Percentiles rank a stretch among this genome's conserved stretches.
Conservation (phyloP, 768 basidiomycete species). For the Mycena leptocephala region DNA sequence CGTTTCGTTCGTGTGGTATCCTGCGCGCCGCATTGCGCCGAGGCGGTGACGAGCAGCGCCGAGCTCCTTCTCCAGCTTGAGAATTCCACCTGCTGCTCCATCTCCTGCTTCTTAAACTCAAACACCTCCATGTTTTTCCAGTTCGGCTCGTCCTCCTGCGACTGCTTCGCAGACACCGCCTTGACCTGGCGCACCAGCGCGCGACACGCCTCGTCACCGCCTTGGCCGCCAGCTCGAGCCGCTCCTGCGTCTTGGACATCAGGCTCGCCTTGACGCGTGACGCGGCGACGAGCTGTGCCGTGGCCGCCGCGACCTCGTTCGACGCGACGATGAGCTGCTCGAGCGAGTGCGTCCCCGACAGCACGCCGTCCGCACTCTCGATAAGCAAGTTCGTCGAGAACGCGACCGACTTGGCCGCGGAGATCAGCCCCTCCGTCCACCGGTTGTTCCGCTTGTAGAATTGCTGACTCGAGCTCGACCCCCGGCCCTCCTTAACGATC, state of each 20-base stretch:
- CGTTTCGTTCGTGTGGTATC: slow-evolving; percentile 91
- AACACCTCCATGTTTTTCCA: slow-evolving; percentile 94
- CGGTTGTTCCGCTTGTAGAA: slow-evolving; percentile 99
- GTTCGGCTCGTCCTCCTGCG: slow-evolving; percentile 85
- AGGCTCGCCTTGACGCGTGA: slow-evolving; percentile 98
- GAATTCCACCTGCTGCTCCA: slow-evolving; percentile 99
- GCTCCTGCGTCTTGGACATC: slow-evolving; percentile 99
- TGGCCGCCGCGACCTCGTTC: slow-evolving; percentile 97
- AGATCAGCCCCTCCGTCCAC: slow-evolving; percentile 99
- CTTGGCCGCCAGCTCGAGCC: slow-evolving; percentile 95
- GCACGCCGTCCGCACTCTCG: slow-evolving; percentile 97
- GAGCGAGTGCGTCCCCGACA: slow-evolving; percentile 95
- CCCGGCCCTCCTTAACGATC: slow-evolving; percentile 96
- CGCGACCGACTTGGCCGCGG: slow-evolving; percentile 97
- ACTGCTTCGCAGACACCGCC: slow-evolving; percentile 90
- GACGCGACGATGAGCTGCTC: slow-evolving; percentile 99
- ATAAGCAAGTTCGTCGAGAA: slow-evolving; percentile 97
- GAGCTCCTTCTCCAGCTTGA: slow-evolving; percentile 96
- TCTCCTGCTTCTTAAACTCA: slow-evolving; percentile 98
- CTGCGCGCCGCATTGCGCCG: slow-evolving; percentile 90
- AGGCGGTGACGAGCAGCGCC: slow-evolving; percentile 88
- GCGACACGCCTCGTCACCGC: slow-evolving; percentile 98
- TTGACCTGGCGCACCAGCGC: slow-evolving; percentile 98
- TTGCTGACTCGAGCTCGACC: slow-evolving; percentile 92
- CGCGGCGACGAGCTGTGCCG: slow-evolving; percentile 98